A percentile compares a stretch with the other conserved stretches of the same genome.
Evolutionary conservation across 2,329 filamentous ascomycete genomes (phyloP).

Genomic region (Diaporthe sp.): DNA sequence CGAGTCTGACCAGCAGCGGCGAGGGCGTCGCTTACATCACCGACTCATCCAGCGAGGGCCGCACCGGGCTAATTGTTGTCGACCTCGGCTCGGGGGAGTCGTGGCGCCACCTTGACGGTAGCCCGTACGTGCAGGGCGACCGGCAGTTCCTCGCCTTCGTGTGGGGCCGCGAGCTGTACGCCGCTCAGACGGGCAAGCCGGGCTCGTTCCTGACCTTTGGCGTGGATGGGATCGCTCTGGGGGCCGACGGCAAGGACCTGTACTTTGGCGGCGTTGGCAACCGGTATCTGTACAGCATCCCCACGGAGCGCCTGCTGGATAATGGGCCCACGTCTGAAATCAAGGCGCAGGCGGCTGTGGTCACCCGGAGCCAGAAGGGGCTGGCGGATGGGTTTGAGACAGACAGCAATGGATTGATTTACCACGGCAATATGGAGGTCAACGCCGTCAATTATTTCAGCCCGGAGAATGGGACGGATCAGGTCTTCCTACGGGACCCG

Average conservation of each 20-base stretch:
- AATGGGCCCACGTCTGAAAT: constrained; percentile 54
- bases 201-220: constrained; percentile 57
- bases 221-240: constrained; percentile 63
- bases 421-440: constrained; percentile 62
- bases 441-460: constrained; percentile 61
- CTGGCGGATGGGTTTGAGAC: constrained; percentile 65
- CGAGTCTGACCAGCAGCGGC: constrained; percentile 54
- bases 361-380: constrained; percentile 59
- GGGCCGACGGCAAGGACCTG: constrained; percentile 59
- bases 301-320: constrained; percentile 56
- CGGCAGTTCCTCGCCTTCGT: constrained; percentile 60
- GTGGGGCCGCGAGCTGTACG: constrained; percentile 61
- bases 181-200: constrained; percentile 45
- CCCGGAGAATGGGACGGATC: constrained; percentile 51
- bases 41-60: constrained; percentile 60
- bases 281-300: constrained; percentile 55
- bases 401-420: constrained; percentile 62
- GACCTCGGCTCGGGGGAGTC: constrained; percentile 61
- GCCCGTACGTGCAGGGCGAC: constrained; percentile 54
- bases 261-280: constrained; percentile 60
- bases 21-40: constrained; percentile 66
- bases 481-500: constrained; percentile 57
- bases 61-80: constrained; percentile 62
- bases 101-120: constrained; percentile 62
- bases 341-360: constrained; percentile 55